These are phyloP conservation scores for Metarhizium anisopliae DNA, from an alignment of 2,329 filamentous ascomycete genomes.

Conservation along the genomic window DNA sequence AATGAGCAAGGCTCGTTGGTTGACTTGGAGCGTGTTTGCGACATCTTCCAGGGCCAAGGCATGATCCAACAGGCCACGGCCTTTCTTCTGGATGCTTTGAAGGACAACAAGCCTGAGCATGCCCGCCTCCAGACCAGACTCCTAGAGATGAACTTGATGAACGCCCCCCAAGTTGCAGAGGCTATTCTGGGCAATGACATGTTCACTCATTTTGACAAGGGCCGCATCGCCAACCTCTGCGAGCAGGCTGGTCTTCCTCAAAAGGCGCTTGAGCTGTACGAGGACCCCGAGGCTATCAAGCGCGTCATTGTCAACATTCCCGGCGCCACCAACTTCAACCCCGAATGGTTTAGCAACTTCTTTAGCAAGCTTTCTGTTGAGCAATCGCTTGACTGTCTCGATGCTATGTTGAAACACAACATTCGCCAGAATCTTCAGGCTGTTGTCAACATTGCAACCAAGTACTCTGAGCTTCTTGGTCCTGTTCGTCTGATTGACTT, in stretches of 20 bases:
- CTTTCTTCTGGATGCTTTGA: slow-evolving; percentile 92
- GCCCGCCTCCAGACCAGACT: slow-evolving; percentile 88
- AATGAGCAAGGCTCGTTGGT: slow-evolving; percentile 80
- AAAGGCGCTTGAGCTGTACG: slow-evolving; percentile 88
- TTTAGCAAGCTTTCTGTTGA: slow-evolving; percentile 94
- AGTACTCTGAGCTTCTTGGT: slow-evolving; percentile 92
- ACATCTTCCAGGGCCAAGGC: slow-evolving; percentile 96
- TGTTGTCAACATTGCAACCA: slow-evolving; percentile 91
- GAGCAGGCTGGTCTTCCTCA: slow-evolving; percentile 84
- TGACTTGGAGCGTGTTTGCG: slow-evolving; percentile 88
- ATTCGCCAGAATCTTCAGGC: slow-evolving; percentile 95
- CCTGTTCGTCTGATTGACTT: slow-evolving; percentile 83
- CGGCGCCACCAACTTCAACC: slow-evolving; percentile 72
- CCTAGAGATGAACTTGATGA: slow-evolving; percentile 95
- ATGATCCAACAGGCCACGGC: slow-evolving; percentile 97
- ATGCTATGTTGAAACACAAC: slow-evolving; percentile 93
- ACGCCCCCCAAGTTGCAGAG: slow-evolving; percentile 94
- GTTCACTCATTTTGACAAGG: slow-evolving; percentile 94
- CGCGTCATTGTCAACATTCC: slow-evolving; percentile 78
- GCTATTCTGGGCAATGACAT: slow-evolving; percentile 97
- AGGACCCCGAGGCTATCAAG: slow-evolving; percentile 84
- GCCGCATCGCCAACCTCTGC: slow-evolving; percentile 80
- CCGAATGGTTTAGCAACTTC: slow-evolving; percentile 86
- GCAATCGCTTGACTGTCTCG: slow-evolving; percentile 85
- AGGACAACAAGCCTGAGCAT: slow-evolving; percentile 91